A percentile compares a stretch with the other conserved stretches of the same genome.
Conservation (phyloP, 2,329 filamentous ascomycete species). For the Colletotrichum australisinense region DNA sequence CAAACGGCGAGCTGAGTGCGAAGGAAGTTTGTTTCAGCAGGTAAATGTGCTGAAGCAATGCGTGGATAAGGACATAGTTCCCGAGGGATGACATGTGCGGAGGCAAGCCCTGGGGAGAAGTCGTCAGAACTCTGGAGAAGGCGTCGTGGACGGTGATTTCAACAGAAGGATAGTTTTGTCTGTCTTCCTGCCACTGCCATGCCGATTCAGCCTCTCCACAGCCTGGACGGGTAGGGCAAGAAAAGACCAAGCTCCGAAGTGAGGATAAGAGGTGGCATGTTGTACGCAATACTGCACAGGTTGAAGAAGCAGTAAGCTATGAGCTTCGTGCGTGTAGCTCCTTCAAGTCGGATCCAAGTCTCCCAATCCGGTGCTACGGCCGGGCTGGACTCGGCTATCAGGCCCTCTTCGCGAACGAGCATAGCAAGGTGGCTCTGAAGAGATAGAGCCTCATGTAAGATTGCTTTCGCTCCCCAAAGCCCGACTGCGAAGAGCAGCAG, state of each 20-base stretch:
- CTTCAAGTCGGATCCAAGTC: slow-evolving; percentile 68
- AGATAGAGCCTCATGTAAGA: slow-evolving; percentile 69
- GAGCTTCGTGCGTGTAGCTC: slow-evolving; percentile 67
- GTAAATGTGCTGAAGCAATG: slow-evolving; percentile 78
- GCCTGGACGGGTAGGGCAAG: slow-evolving; percentile 64
- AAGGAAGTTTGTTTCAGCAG: slow-evolving; percentile 73
- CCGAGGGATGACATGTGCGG: slow-evolving; percentile 69
- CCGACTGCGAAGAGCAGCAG: slow-evolving; percentile 70
- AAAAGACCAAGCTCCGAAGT: slow-evolving; percentile 69
- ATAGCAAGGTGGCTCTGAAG: slow-evolving; percentile 69
- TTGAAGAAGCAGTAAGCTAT: slow-evolving; percentile 73
- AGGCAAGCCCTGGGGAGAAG: slow-evolving; percentile 59
- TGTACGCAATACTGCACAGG: slow-evolving; percentile 70
- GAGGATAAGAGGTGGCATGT: slow-evolving; percentile 68
- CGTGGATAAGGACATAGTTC: slow-evolving; percentile 79
- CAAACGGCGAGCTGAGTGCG: slow-evolving; percentile 59
- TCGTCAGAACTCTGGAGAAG: slow-evolving; percentile 65
- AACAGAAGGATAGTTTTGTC: slow-evolving; percentile 60
- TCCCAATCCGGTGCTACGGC: slow-evolving; percentile 65
- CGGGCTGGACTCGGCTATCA: slow-evolving; percentile 60
- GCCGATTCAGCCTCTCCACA: slow-evolving; percentile 69
- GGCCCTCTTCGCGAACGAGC: slow-evolving; percentile 68
- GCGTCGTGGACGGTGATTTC: slow-evolving; percentile 69
- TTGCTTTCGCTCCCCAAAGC: slow-evolving; percentile 70
- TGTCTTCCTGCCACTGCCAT: slow-evolving; percentile 70